phyloP scores from a whole-genome alignment of 2,329 filamentous ascomycete genomes.

The Trichoderma guizhouense region DNA sequence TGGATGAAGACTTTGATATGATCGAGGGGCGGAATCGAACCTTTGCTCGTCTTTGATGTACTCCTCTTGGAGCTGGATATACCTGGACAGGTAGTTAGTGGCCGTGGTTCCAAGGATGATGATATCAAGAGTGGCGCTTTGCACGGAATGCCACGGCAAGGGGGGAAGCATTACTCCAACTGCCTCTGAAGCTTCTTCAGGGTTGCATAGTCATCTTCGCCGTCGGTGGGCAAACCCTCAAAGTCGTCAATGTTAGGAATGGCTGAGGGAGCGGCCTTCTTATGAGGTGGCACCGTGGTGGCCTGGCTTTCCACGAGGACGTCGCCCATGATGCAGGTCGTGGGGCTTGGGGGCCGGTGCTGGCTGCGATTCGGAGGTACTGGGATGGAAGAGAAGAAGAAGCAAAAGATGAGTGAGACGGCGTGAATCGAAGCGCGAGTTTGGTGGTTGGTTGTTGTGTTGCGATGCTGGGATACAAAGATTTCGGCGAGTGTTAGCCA shows the following conservation, averaged over 20 bases:
- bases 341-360: constrained; percentile 28
- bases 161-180: constrained; percentile 63
- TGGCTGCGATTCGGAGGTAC: not conserved
- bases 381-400: not conserved
- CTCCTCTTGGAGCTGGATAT: constrained; percentile 97
- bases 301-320: constrained; percentile 78
- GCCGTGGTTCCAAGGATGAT: constrained; percentile 15
- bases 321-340: constrained; percentile 66
- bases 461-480: not conserved
- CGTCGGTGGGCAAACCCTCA: constrained; percentile 76
- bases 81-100: constrained; percentile 47
- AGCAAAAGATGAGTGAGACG: not conserved
- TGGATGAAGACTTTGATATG: not conserved
- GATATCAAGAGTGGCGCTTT: not conserved
- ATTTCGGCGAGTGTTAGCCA: constrained; percentile 8
- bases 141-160: not conserved
- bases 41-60: constrained; percentile 99
- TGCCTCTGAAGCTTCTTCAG: constrained; percentile 96
- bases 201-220: constrained; percentile 87
- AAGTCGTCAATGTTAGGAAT: constrained; percentile 89
- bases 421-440: not conserved
- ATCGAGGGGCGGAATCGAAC: constrained; percentile 39
- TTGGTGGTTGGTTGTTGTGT: not conserved
- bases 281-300: constrained; percentile 71
- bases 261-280: constrained; percentile 72